Percentiles rank a stretch among this genome's conserved stretches.
Conservation (phyloP, 208 protist genomes). For the Crithidia sp. region DNA sequence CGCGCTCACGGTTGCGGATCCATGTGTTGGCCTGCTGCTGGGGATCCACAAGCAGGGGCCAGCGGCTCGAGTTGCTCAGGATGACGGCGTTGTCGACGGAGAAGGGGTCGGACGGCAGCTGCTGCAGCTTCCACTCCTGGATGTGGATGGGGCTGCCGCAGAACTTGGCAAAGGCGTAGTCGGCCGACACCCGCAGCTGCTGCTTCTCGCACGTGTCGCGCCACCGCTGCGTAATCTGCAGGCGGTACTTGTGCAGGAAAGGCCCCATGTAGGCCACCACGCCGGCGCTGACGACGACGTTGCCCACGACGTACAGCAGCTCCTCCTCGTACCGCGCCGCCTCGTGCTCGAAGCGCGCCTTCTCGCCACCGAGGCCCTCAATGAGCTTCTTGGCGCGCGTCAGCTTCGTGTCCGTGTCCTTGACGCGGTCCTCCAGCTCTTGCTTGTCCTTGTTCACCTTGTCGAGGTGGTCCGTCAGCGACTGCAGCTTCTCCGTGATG, state of each 20-base stretch:
- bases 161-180: conserved; percentile 88
- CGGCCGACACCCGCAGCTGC: conserved; percentile 80
- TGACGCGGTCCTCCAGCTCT: conserved; percentile 91
- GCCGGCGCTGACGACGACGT: conserved; percentile 95
- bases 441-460: conserved; percentile 90
- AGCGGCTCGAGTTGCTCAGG: conserved; percentile 90
- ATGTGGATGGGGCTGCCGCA: conserved; percentile 91
- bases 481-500: conserved; percentile 89
- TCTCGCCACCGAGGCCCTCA: conserved; percentile 94
- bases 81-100: conserved; percentile 95
- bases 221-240: conserved; percentile 76
- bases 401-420: conserved; percentile 94
- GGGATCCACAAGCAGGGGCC: conserved; percentile 94
- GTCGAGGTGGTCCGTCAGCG: conserved; percentile 85
- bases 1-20: conserved; percentile 93
- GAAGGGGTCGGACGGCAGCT: conserved; percentile 92
- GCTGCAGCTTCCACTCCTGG: conserved; percentile 94
- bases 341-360: conserved; percentile 90
- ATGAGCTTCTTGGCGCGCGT: conserved; percentile 95
- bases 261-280: conserved; percentile 97
- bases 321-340: conserved; percentile 81
- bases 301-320: conserved; percentile 90
- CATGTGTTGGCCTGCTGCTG: conserved; percentile 96
- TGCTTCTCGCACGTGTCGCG: conserved; percentile 67
- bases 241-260: conserved; percentile 94